Percentiles rank a stretch among this genome's conserved stretches.
These are phyloP conservation scores for Sanghuangporus sanghuang DNA, from an alignment of 1,284 basidiomycete genomes.

Conservation along the genomic window DNA sequence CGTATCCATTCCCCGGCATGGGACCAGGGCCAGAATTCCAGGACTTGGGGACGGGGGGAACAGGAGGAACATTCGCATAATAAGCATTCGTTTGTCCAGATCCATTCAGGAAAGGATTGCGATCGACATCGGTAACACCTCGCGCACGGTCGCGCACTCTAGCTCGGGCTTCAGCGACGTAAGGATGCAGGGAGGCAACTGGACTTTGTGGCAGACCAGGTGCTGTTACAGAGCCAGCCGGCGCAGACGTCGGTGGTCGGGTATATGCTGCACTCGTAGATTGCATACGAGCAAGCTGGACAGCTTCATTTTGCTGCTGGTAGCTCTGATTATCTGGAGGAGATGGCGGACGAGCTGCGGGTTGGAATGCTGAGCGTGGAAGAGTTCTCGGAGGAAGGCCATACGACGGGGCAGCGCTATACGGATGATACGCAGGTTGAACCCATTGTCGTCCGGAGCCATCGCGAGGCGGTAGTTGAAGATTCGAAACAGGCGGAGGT, in stretches of 20 bases:
- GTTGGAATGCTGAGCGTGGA: not conserved
- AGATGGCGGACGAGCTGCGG: not conserved
- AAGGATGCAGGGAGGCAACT: not conserved
- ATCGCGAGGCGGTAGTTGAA: not conserved
- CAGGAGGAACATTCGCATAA: not conserved
- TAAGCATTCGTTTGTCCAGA: not conserved
- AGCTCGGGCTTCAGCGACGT: not conserved
- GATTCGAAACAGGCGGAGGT: not conserved
- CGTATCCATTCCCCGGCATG: not conserved
- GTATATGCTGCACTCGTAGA: not conserved
- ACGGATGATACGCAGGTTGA: not conserved
- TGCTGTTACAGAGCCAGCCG: not conserved
- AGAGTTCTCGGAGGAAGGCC: not conserved
- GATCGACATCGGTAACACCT: not conserved
- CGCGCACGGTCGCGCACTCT: not conserved
- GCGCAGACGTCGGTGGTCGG: not conserved
- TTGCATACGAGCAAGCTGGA: not conserved
- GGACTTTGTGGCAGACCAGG: not conserved
- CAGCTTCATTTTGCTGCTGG: not conserved
- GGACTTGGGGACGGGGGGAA: not conserved
- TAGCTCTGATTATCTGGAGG: not conserved
- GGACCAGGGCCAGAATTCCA: not conserved
- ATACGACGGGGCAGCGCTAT: not conserved
- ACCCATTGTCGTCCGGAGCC: not conserved
- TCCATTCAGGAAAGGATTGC: not conserved